Evolutionary conservation across 2,329 filamentous ascomycete species (phyloP).

Genomic region (Triangularia setosa): DNA sequence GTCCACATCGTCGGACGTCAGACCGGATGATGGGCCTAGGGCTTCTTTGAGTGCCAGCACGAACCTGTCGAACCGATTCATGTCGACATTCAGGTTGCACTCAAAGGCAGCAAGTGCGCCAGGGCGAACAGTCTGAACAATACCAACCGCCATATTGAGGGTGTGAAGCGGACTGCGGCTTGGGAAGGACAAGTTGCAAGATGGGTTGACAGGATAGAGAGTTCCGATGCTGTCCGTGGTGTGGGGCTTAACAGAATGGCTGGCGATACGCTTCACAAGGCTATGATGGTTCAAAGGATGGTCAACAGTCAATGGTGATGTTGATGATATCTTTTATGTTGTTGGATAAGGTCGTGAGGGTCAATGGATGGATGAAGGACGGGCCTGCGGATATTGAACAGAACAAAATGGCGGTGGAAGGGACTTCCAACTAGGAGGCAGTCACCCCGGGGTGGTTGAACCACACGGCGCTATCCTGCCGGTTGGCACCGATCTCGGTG

Average conservation of each 20-base stretch:
- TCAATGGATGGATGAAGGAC: conserved; percentile 5
- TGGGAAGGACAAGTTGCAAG: background rate
- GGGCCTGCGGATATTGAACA: conserved; percentile 1
- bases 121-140: conserved; percentile 16
- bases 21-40: conserved; percentile 75
- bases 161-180: background rate
- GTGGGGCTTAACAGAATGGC: background rate
- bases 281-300: background rate
- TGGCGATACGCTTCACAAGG: background rate
- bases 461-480: conserved; percentile 10
- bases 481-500: conserved; percentile 25
- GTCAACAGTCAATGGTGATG: background rate
- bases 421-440: conserved; percentile 6
- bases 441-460: conserved; percentile 3
- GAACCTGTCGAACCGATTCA: conserved; percentile 62
- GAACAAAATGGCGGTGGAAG: conserved; percentile 26
- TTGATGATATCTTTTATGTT: background rate
- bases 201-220: background rate
- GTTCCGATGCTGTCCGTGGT: background rate
- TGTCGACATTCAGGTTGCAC: conserved; percentile 24
- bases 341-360: background rate
- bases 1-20: conserved; percentile 78
- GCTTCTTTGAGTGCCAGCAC: conserved; percentile 69
- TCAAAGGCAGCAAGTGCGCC: conserved; percentile 13
- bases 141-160: conserved; percentile 28